Base-by-base conservation (phyloP, 2,329 filamentous ascomycete species). In the Cladosporium sp. region DNA sequence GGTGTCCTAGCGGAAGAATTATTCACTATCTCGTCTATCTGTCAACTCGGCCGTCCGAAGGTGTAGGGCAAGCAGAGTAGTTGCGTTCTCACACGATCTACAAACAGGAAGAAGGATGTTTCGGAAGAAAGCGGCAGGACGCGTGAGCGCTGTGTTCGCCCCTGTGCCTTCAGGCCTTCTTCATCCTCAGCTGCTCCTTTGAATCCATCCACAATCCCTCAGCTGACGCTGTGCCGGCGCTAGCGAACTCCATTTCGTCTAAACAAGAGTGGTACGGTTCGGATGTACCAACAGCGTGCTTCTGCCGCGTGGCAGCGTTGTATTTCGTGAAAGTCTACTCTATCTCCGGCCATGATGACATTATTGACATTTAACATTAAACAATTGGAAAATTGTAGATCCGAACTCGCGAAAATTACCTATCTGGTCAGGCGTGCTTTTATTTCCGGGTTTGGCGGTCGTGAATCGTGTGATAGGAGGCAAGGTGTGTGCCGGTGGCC, bases 141-240 rank as follows among this genome's bases (percentile, higher is more conserved):
- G 39, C 58, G 58, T 58, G 54, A 30, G 54, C 43, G n/a, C n/a
- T n/a, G n/a, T 25, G 39, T 43, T 13, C 26, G 10, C 46, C 48
- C 46, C 25, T 62, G 58, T 32, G 36, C 59, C 59, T 53, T 48
- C 58, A 51, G 23, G n/a, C 30, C 59, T 53, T 62, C 59, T 62
- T 54, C 59, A 62, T 62, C 59, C 59, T 62, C 46, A 46, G 39
- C 16, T 59, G 21, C 16, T 59, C 57, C 57, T 49, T 32, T 36
- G 46, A 62, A 59, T 59, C 57, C 46, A 54, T 54, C 51, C 28
- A 10, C 51, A 23, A 54, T 54, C 51, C 51, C 58, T 54, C 59
- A 62, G 59, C 59, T 48, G 59, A 32, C 48, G 46, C 59, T 54
- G 48, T 62, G 48, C 59, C 59, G 59, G 32, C 46, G 30, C 59